Evolutionary conservation across 78 protist genomes (phyloP).

Genomic region (Polysphondylium violaceum): DNA sequence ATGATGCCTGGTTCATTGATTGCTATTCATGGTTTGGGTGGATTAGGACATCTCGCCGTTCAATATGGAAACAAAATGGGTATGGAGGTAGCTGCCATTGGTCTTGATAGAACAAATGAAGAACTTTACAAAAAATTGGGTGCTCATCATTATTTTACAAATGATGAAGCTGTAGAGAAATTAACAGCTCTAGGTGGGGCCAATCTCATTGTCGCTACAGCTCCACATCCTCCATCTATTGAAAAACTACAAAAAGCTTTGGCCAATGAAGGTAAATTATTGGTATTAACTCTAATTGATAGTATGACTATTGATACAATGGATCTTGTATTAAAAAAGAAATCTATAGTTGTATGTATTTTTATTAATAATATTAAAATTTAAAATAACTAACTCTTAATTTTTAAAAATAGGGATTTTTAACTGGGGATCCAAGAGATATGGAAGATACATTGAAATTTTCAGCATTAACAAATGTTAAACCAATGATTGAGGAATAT

Average conservation of each 20-base stretch:
- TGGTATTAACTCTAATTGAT: neutral
- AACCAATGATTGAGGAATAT: constrained; percentile 33
- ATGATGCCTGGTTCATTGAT: constrained; percentile 58
- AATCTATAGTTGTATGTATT: constrained; percentile 18
- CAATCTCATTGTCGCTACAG: constrained; percentile 10
- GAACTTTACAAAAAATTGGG: constrained; percentile 38
- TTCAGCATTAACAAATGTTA: neutral
- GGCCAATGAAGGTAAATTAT: constrained; percentile 24
- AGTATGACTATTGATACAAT: neutral
- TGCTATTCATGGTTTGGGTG: constrained; percentile 82
- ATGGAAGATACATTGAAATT: constrained; percentile 14
- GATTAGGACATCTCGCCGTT: constrained; percentile 85
- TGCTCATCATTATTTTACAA: constrained; percentile 51
- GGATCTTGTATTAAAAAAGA: neutral
- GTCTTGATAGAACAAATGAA: constrained; percentile 6
- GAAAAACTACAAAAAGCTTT: neutral
- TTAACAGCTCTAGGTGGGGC: constrained; percentile 14
- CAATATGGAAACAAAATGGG: constrained; percentile 81
- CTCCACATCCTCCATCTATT: neutral
- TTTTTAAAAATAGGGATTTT: constrained; percentile 4
- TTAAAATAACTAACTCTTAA: neutral
- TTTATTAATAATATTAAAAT: neutral
- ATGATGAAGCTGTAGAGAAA: constrained; percentile 15
- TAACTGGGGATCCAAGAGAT: constrained; percentile 27
- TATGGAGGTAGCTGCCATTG: constrained; percentile 45